phyloP scores from a whole-genome alignment of 129 eudicot genomes.

The Saussurea involucrata region DNA sequence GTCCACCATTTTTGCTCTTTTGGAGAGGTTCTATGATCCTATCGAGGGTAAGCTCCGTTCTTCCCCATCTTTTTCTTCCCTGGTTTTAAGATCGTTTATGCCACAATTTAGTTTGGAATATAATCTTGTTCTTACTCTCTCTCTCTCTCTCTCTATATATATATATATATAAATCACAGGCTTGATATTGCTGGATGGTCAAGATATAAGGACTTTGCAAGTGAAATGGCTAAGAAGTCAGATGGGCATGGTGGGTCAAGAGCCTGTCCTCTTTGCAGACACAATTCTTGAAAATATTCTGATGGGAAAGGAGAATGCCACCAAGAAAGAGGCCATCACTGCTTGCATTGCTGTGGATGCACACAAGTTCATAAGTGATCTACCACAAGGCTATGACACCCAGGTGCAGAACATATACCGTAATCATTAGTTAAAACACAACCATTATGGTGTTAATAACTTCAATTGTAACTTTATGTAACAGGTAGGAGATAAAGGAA shows the following conservation, averaged over 20 bases:
- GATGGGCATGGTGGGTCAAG: slow-evolving; percentile 93
- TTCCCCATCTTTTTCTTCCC: not conserved
- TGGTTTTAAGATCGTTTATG: not conserved
- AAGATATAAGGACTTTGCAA: slow-evolving; percentile 72
- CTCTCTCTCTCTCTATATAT: no score
- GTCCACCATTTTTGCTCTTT: slow-evolving; percentile 80
- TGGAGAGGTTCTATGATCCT: slow-evolving; percentile 85
- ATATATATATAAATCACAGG: slow-evolving; percentile 38
- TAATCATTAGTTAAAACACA: not conserved
- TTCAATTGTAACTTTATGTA: not conserved
- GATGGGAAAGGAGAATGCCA: slow-evolving; percentile 83
- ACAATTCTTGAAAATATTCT: slow-evolving; percentile 70
- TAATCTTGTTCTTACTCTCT: not conserved
- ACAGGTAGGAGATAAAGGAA: slow-evolving; percentile 82
- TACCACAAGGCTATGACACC: slow-evolving; percentile 77
- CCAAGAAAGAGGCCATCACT: slow-evolving; percentile 56
- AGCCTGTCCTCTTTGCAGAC: slow-evolving; percentile 67
- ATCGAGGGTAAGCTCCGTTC: slow-evolving; percentile 38
- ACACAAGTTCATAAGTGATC: slow-evolving; percentile 62
- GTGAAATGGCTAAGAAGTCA: slow-evolving; percentile 84
- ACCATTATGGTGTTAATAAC: not conserved
- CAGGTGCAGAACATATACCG: slow-evolving; percentile 14
- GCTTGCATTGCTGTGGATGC: slow-evolving; percentile 82
- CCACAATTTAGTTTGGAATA: not conserved
- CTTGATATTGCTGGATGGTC: slow-evolving; percentile 60